Evolutionary conservation across 495 filamentous ascomycete species (phyloP).

Genomic region (Gamarada debralockiae): DNA sequence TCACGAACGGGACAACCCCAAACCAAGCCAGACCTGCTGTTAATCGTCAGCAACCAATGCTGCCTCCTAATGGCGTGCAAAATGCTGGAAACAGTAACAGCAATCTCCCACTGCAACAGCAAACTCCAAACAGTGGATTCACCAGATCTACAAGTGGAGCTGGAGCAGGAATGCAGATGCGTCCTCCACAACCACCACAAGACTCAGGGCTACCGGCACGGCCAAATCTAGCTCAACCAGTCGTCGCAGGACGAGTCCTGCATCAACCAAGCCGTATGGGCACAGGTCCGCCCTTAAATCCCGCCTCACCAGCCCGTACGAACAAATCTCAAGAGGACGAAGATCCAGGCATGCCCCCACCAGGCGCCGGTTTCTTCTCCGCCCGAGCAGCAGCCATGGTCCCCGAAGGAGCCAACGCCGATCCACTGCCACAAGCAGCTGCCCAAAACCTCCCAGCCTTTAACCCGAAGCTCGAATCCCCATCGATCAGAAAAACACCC

Average conservation of each 20-base stretch:
- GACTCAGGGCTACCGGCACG: background rate
- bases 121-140: constrained; percentile 22
- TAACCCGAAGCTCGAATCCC: constrained; percentile 78
- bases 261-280: constrained; percentile 21
- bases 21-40: constrained; percentile 26
- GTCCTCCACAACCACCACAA: constrained; percentile 3
- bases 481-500: constrained; percentile 82
- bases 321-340: constrained; percentile 3
- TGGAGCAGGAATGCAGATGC: constrained; percentile 7
- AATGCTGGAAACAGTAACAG: constrained; percentile 1
- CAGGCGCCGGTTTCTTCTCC: constrained; percentile 66
- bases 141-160: constrained; percentile 16
- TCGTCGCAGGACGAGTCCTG: constrained; percentile 14
- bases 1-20: background rate
- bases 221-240: constrained; percentile 2
- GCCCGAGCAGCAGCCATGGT: constrained; percentile 56
- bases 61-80: constrained; percentile 6
- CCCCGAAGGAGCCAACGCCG: constrained; percentile 40
- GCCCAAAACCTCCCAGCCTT: constrained; percentile 53
- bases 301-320: constrained; percentile 15
- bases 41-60: constrained; percentile 18
- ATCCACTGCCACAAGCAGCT: constrained; percentile 29
- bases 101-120: constrained; percentile 14
- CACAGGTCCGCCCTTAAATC: constrained; percentile 13
- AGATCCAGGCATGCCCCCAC: constrained; percentile 15